Evolutionary conservation across 1,284 basidiomycete genomes (phyloP).

Genomic region (Chalciporus sp.): DNA sequence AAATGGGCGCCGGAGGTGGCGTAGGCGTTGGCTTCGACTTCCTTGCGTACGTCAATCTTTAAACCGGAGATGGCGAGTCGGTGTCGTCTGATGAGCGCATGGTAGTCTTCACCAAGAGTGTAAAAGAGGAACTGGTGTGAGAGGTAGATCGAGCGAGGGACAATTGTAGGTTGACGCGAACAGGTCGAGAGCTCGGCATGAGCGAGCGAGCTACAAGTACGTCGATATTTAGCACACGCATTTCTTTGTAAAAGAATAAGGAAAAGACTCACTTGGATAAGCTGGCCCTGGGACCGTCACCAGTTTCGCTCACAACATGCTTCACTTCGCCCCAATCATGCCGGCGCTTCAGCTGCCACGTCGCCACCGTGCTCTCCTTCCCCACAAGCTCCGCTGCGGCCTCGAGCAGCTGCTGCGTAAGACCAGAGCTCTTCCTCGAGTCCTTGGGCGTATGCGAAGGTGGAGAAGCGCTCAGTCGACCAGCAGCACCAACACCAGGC

Average conservation of each 20-base stretch:
- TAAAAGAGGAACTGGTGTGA: conserved; percentile 82
- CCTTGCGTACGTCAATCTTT: conserved; percentile 70
- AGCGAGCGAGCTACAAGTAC: conserved; percentile 57
- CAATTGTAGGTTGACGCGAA: conserved; percentile 55
- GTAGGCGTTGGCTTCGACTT: conserved; percentile 68
- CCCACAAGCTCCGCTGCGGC: conserved; percentile 42
- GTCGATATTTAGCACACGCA: conserved; percentile 3
- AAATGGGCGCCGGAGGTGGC: conserved; percentile 48
- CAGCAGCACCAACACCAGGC: conserved; percentile 42
- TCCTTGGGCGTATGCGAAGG: conserved; percentile 9
- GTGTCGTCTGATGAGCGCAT: conserved; percentile 70
- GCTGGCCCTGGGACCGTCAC: conserved; percentile 9
- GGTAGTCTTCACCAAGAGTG: conserved; percentile 76
- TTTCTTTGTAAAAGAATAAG: no score
- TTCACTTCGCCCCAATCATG: conserved; percentile 59
- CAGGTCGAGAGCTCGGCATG: conserved; percentile 81
- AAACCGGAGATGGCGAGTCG: conserved; percentile 61
- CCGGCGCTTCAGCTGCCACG: conserved; percentile 64
- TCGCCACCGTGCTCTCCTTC: conserved; percentile 59
- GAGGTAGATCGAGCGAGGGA: conserved; percentile 77
- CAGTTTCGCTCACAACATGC: conserved; percentile 33
- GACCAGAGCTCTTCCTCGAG: conserved; percentile 32
- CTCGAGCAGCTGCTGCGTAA: conserved; percentile 46
- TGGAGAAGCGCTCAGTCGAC: conserved; percentile 31
- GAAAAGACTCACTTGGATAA: conserved; percentile 21